These are phyloP conservation scores for Claviceps monticola DNA, from an alignment of 2,329 filamentous ascomycete species.

Conservation along the genomic window DNA sequence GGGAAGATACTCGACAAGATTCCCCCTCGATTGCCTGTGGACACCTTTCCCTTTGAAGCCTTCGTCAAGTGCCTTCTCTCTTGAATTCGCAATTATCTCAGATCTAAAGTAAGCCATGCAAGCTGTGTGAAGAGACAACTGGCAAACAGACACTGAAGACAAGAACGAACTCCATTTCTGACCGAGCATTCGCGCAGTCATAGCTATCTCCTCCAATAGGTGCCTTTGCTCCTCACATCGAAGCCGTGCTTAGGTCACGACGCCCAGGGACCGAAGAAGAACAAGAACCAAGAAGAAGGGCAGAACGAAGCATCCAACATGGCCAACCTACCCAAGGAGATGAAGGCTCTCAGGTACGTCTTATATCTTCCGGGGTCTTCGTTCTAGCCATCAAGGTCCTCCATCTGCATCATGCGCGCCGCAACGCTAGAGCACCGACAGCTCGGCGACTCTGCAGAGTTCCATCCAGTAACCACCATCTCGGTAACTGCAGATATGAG, in stretches of 20 bases:
- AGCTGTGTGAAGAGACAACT: background rate
- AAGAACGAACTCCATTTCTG: background rate
- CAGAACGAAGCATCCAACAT: slow-evolving; percentile 7
- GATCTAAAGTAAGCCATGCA: background rate
- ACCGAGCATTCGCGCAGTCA: background rate
- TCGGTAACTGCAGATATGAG: slow-evolving; percentile 32
- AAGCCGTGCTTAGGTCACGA: background rate
- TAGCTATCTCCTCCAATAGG: background rate
- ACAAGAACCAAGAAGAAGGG: background rate
- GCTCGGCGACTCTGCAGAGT: background rate
- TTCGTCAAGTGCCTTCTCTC: background rate
- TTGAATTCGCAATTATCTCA: background rate
- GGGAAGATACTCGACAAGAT: background rate
- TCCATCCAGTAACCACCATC: background rate
- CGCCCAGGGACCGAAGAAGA: background rate
- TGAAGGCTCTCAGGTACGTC: slow-evolving; percentile 48
- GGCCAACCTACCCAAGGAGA: slow-evolving; percentile 34
- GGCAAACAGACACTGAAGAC: background rate
- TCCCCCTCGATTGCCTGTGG: background rate
- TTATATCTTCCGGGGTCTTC: slow-evolving; percentile 3
- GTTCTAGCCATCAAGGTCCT: slow-evolving; percentile 11
- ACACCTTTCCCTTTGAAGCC: background rate
- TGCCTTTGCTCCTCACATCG: background rate
- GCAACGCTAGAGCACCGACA: background rate
- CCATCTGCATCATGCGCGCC: background rate